Base-by-base conservation (phyloP, 768 basidiomycete genomes). In the Boletus rufocinnamomeus region DNA sequence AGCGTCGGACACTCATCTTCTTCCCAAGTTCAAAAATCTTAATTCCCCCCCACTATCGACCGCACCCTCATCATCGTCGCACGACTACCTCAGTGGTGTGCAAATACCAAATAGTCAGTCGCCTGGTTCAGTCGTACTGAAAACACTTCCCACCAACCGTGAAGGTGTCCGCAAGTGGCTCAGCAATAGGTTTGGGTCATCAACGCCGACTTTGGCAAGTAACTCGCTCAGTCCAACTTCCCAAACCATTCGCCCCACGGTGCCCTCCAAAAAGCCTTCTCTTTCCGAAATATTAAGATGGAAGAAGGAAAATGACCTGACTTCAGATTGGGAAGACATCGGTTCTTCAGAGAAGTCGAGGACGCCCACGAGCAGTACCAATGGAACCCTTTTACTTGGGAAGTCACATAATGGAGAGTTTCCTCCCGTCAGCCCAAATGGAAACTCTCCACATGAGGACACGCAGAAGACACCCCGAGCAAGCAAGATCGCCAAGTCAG, bases 141-240 rank as follows among this genome's bases (percentile, higher is more conserved):
- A 66, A 68, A 73, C 40, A 80, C 76, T 93, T 48, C 91, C 91
- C 2, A 89, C 84, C 71, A 90, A 84, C 21, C 78, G 89, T 21
- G 86, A 89, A 52, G 90, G 86, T 25, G 91, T 92, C 27, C 87
- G 85, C 71, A 89, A 88, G 65, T 93, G 91, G 91, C 71, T 92
- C 45, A 87, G 77, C 62, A 84, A 71, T 47, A 85, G 84, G 70
- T 82, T 83, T 57, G 74, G 81, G 8, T 75, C 82, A 2, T 77
- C 76, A 35, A 66, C 78, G 9, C 74, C 77, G 3, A 69, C 79
- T 52, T 70, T 76, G 27, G 67, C 71, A 52, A 74, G 76, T 6
- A 75, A 77, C 2, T 68, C 76, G 19, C 64, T 74, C 17, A 67
- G 73, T 28, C 60, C 75, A 30, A 61, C 71, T 72, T 63, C 66